Evolutionary conservation across 2,329 filamentous ascomycete species (phyloP).

Genomic region (Colletotrichum sp.): DNA sequence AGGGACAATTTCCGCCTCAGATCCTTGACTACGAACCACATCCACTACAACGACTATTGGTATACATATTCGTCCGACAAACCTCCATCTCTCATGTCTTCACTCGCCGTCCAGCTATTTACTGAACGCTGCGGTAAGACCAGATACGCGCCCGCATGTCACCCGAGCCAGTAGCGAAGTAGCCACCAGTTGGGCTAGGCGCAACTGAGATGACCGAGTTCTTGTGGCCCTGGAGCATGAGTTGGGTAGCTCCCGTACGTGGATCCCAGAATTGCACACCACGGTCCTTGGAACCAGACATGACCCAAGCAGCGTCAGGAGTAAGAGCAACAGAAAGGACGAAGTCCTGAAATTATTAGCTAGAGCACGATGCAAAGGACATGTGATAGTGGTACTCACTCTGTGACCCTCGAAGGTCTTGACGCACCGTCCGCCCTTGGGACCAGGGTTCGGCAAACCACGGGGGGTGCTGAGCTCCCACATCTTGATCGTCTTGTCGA

Average conservation of each 20-base stretch:
- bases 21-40: neutral
- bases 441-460: conserved; percentile 67
- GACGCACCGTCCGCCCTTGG: conserved; percentile 90
- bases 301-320: conserved; percentile 92
- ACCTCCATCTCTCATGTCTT: neutral
- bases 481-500: conserved; percentile 99
- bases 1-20: neutral
- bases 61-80: conserved; percentile 4
- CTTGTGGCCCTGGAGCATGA: conserved; percentile 99
- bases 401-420: conserved; percentile 98
- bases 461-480: conserved; percentile 87
- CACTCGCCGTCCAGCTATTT: neutral
- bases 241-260: conserved; percentile 87
- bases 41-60: neutral
- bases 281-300: conserved; percentile 95
- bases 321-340: conserved; percentile 95
- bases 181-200: conserved; percentile 84
- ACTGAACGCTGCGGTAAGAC: conserved; percentile 66
- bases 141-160: conserved; percentile 98
- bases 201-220: conserved; percentile 98
- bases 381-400: conserved; percentile 52
- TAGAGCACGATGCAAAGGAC: neutral
- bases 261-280: conserved; percentile 99
- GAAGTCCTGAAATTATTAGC: conserved; percentile 73
- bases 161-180: conserved; percentile 95